Percentiles rank a stretch among this genome's conserved stretches.
These are phyloP conservation scores for Macadamia integrifolia DNA, from an alignment of 164 flowering plant genomes.

Conservation along the genomic window DNA sequence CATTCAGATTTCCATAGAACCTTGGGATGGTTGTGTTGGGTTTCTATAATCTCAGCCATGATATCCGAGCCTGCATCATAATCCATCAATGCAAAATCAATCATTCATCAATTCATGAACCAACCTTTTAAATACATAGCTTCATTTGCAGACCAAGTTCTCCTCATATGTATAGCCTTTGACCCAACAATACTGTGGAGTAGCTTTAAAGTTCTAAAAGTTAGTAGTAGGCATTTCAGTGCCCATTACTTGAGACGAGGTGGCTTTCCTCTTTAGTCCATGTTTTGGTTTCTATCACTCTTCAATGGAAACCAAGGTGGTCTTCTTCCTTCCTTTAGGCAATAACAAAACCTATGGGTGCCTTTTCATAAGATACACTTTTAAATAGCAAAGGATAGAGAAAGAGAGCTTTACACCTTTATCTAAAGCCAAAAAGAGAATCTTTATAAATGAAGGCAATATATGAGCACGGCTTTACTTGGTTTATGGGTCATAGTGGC, in stretches of 20 bases:
- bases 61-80: no score
- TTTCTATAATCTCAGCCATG: no score
- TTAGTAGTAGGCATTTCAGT: conserved; percentile 2
- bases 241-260: conserved; percentile 1
- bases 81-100: no score
- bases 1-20: no score
- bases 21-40: no score
- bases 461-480: conserved; percentile 2
- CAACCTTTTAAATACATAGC: no score
- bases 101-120: no score
- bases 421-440: conserved; percentile 10
- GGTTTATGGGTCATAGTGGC: background rate
- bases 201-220: background rate
- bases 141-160: background rate
- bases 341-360: background rate
- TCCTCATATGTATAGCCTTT: background rate
- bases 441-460: conserved; percentile 3
- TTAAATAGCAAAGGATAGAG: background rate
- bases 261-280: background rate
- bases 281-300: background rate
- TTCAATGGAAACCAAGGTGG: background rate
- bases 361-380: background rate
- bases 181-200: no score
- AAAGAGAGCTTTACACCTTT: conserved; percentile 4
- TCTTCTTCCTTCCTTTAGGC: background rate